Conservation (phyloP, 306 rosid species). For the Carpinus viminea region DNA sequence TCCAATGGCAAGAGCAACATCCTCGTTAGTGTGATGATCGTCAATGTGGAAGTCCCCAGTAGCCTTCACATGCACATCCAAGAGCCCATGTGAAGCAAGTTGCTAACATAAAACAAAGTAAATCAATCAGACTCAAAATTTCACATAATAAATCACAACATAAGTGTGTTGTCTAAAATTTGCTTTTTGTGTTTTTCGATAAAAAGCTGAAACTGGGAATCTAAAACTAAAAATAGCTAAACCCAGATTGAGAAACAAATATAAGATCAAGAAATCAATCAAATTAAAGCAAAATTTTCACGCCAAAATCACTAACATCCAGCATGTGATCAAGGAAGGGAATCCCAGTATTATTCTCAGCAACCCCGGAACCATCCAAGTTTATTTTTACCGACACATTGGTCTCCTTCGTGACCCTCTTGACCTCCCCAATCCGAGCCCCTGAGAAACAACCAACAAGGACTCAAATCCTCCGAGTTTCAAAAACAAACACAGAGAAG, state of each 20-base stretch:
- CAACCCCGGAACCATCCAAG: constrained; percentile 83
- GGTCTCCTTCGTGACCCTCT: constrained; percentile 84
- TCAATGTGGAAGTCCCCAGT: constrained; percentile 83
- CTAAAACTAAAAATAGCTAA: neutral
- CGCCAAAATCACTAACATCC: constrained; percentile 62
- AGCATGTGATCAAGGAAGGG: constrained; percentile 98
- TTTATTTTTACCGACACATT: constrained; percentile 78
- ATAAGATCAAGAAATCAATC: neutral
- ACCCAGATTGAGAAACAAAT: neutral
- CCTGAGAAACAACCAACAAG: constrained; percentile 37
- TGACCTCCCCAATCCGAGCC: constrained; percentile 81
- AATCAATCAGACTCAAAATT: neutral
- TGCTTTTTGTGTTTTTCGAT: neutral
- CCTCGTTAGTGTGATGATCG: constrained; percentile 95
- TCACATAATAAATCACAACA: too few relatives aligned
- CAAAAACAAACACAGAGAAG: neutral
- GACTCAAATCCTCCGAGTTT: constrained; percentile 9
- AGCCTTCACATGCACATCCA: constrained; percentile 78
- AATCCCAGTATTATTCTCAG: constrained; percentile 77
- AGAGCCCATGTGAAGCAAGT: constrained; percentile 92
- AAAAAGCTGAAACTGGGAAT: neutral
- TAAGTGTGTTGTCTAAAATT: neutral
- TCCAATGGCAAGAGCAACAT: constrained; percentile 89
- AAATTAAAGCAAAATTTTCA: neutral
- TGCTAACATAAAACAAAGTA: constrained; percentile 47